phyloP scores from a whole-genome alignment of 306 rosid species.

The Malus sieversii region DNA sequence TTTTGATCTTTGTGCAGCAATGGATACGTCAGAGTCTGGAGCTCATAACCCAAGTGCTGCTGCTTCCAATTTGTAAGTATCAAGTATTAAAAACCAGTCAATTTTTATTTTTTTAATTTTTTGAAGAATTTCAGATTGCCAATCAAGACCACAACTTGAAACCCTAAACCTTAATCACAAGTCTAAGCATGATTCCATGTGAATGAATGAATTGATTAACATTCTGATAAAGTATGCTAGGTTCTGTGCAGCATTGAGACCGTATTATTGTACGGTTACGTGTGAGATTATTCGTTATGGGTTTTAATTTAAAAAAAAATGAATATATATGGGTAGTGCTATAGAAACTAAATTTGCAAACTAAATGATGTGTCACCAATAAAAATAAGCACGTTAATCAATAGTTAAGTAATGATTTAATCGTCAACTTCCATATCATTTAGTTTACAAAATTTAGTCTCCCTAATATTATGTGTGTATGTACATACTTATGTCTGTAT shows the following conservation, averaged over 20 bases:
- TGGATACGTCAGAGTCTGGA: slow-evolving; percentile 63
- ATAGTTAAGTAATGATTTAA: too few species aligned
- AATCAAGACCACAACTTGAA: background rate
- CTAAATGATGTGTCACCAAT: too few species aligned
- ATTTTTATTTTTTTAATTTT: background rate
- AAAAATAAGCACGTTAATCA: too few species aligned
- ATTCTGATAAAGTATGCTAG: background rate
- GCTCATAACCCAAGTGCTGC: slow-evolving; percentile 30
- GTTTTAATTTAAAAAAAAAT: background rate
- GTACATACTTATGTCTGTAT: too few species aligned
- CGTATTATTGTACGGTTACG: background rate
- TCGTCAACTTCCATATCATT: too few species aligned
- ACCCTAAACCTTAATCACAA: background rate
- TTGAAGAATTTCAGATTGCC: background rate
- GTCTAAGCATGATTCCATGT: background rate
- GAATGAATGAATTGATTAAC: background rate
- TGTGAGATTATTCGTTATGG: background rate
- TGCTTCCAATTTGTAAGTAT: slow-evolving; percentile 42
- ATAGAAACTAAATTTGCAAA: too few species aligned
- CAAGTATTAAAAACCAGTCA: background rate
- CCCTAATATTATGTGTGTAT: too few species aligned
- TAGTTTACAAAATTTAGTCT: too few species aligned
- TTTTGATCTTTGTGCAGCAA: slow-evolving; percentile 29
- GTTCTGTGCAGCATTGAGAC: background rate
- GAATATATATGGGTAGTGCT: too few species aligned